These are phyloP conservation scores for Populus ilicifolia DNA, from an alignment of 345 rosid species.

Conservation along the genomic window DNA sequence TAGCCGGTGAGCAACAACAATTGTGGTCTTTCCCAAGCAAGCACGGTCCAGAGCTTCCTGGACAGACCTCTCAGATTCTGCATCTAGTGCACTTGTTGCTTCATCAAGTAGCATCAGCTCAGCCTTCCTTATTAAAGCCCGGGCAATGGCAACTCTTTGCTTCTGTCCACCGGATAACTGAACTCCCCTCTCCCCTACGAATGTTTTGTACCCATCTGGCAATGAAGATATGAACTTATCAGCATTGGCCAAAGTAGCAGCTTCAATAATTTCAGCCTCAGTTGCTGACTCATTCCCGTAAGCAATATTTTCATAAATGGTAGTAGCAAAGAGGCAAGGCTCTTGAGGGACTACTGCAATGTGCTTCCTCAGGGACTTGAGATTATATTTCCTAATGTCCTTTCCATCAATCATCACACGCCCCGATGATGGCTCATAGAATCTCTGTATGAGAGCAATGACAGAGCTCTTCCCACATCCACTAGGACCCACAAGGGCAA, in stretches of 20 bases:
- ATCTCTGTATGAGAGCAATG: conserved; percentile 69
- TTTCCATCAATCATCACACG: conserved; percentile 82
- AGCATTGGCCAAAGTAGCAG: conserved; percentile 90
- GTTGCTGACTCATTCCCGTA: conserved; percentile 82
- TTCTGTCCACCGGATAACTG: conserved; percentile 98
- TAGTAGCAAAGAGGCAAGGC: conserved; percentile 79
- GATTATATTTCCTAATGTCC: conserved; percentile 91
- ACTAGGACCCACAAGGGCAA: conserved; percentile 97
- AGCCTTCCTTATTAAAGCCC: conserved; percentile 79
- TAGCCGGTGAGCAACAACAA: conserved; percentile 83
- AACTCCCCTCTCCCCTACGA: conserved; percentile 84
- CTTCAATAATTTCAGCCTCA: conserved; percentile 87
- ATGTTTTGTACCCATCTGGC: conserved; percentile 82
- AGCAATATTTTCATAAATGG: conserved; percentile 85
- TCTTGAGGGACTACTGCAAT: conserved; percentile 94
- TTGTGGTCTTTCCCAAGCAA: conserved; percentile 84
- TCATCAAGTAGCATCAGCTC: conserved; percentile 91
- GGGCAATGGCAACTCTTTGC: conserved; percentile 80
- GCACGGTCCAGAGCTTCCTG: conserved; percentile 94
- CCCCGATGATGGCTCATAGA: conserved; percentile 91
- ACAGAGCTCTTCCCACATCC: conserved; percentile 98
- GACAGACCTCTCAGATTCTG: conserved; percentile 87
- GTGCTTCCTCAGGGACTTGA: conserved; percentile 81
- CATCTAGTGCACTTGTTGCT: conserved; percentile 94
- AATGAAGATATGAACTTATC: conserved; percentile 77